Evolutionary conservation across 2,329 filamentous ascomycete species (phyloP).

Genomic region (Tolypocladium endophyticum): DNA sequence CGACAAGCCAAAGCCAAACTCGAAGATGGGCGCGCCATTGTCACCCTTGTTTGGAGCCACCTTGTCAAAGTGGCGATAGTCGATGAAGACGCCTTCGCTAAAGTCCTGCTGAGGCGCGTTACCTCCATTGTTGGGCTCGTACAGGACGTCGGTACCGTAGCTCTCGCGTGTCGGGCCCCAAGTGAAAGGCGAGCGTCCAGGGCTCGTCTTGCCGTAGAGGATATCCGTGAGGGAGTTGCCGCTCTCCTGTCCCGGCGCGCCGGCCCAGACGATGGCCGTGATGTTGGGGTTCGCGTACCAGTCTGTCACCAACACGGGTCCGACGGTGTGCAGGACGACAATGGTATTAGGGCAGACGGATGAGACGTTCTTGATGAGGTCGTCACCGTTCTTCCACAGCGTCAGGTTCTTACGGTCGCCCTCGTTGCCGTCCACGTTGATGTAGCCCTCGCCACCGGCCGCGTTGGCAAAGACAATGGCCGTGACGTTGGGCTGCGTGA

Average conservation of each 20-base stretch:
- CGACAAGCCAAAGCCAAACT: conserved; percentile 71
- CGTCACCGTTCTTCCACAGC: conserved; percentile 74
- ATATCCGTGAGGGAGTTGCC: conserved; percentile 72
- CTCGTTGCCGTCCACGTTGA: conserved; percentile 68
- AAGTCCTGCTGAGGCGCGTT: conserved; percentile 63
- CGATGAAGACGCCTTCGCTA: conserved; percentile 69
- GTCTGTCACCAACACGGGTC: conserved; percentile 65
- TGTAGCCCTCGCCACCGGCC: conserved; percentile 77
- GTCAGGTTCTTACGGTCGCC: conserved; percentile 92
- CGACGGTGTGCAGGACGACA: conserved; percentile 79
- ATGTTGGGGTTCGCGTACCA: conserved; percentile 70
- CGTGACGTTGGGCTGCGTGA: conserved; percentile 52
- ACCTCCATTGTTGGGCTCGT: conserved; percentile 57
- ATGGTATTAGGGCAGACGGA: conserved; percentile 77
- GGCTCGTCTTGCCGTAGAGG: conserved; percentile 74
- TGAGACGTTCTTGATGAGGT: conserved; percentile 71
- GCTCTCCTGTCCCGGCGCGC: conserved; percentile 72
- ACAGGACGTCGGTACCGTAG: conserved; percentile 59
- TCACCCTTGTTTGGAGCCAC: conserved; percentile 23
- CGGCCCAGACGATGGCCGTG: conserved; percentile 75
- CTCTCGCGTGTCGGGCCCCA: conserved; percentile 58
- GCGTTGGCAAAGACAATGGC: conserved; percentile 87
- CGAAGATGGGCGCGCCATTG: conserved; percentile 53
- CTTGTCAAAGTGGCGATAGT: conserved; percentile 57
- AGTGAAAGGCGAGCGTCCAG: conserved; percentile 71